Evolutionary conservation across 106 monocot species (phyloP).

Genomic region (Dioscorea zingiberensis): DNA sequence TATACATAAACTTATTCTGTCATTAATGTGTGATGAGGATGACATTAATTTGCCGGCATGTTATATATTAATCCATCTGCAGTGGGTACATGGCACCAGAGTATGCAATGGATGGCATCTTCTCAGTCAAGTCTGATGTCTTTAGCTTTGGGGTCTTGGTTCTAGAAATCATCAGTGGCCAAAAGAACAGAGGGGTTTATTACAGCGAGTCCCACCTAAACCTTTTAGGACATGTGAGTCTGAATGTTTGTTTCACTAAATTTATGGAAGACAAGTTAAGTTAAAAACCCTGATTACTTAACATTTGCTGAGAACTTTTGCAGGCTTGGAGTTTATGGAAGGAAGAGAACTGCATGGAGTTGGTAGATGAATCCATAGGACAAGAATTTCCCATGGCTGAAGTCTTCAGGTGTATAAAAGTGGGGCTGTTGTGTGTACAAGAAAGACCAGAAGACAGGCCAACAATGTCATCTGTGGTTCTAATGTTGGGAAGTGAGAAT

Average conservation of each 20-base stretch:
- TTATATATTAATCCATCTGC: background rate
- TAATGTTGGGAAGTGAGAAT: slow-evolving; percentile 25
- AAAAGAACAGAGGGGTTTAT: slow-evolving; percentile 14
- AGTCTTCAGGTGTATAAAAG: slow-evolving; percentile 26
- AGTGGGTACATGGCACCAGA: slow-evolving; percentile 34
- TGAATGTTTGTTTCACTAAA: no score
- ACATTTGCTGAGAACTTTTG: background rate
- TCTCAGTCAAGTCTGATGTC: slow-evolving; percentile 29
- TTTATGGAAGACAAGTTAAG: no score
- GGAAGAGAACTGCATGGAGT: slow-evolving; percentile 16
- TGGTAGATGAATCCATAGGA: slow-evolving; percentile 10
- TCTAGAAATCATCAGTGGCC: slow-evolving; percentile 26
- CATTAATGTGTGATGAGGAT: no score
- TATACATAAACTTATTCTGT: no score
- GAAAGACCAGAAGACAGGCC: slow-evolving; percentile 33
- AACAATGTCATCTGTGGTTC: slow-evolving; percentile 25
- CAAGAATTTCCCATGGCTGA: background rate
- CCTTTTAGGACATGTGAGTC: slow-evolving; percentile 22
- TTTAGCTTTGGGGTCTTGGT: slow-evolving; percentile 35
- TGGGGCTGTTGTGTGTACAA: slow-evolving; percentile 38
- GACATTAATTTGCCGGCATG: background rate
- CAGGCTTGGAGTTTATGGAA: slow-evolving; percentile 37
- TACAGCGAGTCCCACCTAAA: background rate
- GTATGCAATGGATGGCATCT: slow-evolving; percentile 24
- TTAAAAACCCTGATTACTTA: background rate